Evolutionary conservation across 2,329 filamentous ascomycete genomes (phyloP).

Genomic region (Venturia pyrina): DNA sequence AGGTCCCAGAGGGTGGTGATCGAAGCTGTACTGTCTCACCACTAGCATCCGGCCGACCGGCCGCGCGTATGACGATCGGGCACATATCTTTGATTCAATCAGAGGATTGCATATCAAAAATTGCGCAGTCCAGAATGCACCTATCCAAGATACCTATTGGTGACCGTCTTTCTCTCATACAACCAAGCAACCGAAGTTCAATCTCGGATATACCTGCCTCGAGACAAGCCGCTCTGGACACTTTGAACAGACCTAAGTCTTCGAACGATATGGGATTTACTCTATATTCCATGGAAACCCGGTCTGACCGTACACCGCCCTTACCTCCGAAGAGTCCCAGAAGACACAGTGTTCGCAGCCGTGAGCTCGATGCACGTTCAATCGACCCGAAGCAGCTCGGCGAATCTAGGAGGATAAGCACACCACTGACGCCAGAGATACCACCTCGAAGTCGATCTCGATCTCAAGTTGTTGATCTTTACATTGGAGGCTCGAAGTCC

Average conservation of each 20-base stretch:
- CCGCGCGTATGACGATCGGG: neutral
- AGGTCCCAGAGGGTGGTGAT: neutral
- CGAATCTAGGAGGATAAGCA: neutral
- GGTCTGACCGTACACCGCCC: neutral
- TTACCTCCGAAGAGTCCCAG: neutral
- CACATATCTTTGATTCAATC: neutral
- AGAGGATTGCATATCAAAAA: neutral
- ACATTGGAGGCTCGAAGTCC: neutral
- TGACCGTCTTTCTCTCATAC: neutral
- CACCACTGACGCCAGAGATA: neutral
- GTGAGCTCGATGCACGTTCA: neutral
- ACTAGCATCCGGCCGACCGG: neutral
- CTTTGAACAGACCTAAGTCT: neutral
- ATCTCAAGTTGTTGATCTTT: neutral
- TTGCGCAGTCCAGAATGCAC: neutral
- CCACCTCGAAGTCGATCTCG: neutral
- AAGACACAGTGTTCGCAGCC: neutral
- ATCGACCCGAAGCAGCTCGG: neutral
- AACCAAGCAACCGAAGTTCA: neutral
- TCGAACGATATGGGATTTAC: neutral
- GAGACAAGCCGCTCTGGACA: neutral
- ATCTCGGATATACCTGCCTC: neutral
- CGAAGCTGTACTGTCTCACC: neutral
- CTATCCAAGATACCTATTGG: neutral
- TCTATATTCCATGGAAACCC: neutral